Conservation (phyloP, 768 basidiomycete species). For the Chalciporus chontae region DNA sequence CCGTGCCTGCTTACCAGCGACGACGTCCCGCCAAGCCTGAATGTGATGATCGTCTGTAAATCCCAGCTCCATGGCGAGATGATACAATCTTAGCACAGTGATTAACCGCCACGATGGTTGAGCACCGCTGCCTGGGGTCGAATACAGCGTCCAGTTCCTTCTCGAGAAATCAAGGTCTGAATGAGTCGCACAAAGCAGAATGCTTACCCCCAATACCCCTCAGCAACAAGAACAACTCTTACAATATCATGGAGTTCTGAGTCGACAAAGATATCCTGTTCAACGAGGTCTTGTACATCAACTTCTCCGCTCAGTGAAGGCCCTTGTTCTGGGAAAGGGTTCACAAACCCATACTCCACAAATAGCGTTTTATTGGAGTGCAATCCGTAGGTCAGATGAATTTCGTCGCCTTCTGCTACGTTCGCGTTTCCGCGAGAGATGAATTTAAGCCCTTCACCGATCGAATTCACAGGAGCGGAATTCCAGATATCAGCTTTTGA, state of each 20-base stretch:
- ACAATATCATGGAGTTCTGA: conserved; percentile 42
- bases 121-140: conserved; percentile 47
- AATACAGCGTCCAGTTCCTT: conserved; percentile 82
- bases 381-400: conserved; percentile 74
- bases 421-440: conserved; percentile 42
- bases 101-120: conserved; percentile 82
- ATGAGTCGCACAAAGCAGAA: conserved; percentile 1
- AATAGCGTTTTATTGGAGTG: conserved; percentile 79
- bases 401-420: conserved; percentile 54
- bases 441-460: conserved; percentile 49
- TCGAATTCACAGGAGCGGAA: conserved; percentile 31
- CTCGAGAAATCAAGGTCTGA: neutral
- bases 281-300: conserved; percentile 54
- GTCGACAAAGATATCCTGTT: conserved; percentile 46
- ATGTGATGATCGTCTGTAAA: conserved; percentile 31
- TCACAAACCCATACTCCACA: conserved; percentile 88
- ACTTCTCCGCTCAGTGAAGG: conserved; percentile 47
- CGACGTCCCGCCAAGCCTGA: conserved; percentile 51
- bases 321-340: conserved; percentile 29
- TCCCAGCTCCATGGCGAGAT: conserved; percentile 37
- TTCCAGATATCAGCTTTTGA: conserved; percentile 37
- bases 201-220: conserved; percentile 84
- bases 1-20: conserved; percentile 40
- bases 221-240: conserved; percentile 48
- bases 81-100: conserved; percentile 63